Conservation (phyloP, 108 stramenopile genomes). For the Stephanodiscus minutulus region DNA sequence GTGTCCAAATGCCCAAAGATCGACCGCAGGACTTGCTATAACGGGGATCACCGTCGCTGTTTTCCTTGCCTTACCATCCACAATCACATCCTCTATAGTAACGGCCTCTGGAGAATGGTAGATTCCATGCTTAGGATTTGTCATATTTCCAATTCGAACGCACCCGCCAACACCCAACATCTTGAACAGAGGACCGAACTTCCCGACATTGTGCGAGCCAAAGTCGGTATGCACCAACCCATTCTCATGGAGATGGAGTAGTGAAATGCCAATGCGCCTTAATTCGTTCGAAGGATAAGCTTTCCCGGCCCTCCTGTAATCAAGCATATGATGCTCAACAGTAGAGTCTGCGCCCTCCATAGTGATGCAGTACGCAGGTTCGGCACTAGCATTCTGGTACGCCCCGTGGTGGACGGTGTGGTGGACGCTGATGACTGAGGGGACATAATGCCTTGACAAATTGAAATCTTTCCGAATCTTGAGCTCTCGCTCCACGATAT, state of each 20-base stretch:
- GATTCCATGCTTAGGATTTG: conserved; percentile 82
- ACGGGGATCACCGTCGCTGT: conserved; percentile 42
- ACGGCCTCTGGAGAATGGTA: conserved; percentile 89
- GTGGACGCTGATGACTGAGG: conserved; percentile 90
- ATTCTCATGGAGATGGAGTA: conserved; percentile 88
- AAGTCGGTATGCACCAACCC: conserved; percentile 88
- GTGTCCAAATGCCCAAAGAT: conserved; percentile 54
- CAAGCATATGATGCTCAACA: conserved; percentile 88
- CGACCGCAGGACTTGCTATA: conserved; percentile 32
- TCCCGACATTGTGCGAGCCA: conserved; percentile 89
- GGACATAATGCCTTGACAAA: conserved; percentile 87
- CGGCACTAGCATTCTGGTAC: conserved; percentile 88
- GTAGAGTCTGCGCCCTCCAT: conserved; percentile 93
- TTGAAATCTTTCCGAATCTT: conserved; percentile 86
- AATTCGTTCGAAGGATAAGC: conserved; percentile 79
- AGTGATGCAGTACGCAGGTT: conserved; percentile 89
- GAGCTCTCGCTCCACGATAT: conserved; percentile 86
- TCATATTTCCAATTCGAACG: conserved; percentile 66
- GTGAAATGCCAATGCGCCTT: conserved; percentile 82
- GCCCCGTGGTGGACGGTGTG: conserved; percentile 92
- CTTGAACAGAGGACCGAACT: conserved; percentile 87
- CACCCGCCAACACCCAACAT: conserved; percentile 86
- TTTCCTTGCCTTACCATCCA: conserved; percentile 46
- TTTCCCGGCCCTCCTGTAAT: conserved; percentile 77
- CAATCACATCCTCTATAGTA: conserved; percentile 55